Evolutionary conservation across 1,284 basidiomycete genomes (phyloP).

Genomic region (Veloboletus limbatus): DNA sequence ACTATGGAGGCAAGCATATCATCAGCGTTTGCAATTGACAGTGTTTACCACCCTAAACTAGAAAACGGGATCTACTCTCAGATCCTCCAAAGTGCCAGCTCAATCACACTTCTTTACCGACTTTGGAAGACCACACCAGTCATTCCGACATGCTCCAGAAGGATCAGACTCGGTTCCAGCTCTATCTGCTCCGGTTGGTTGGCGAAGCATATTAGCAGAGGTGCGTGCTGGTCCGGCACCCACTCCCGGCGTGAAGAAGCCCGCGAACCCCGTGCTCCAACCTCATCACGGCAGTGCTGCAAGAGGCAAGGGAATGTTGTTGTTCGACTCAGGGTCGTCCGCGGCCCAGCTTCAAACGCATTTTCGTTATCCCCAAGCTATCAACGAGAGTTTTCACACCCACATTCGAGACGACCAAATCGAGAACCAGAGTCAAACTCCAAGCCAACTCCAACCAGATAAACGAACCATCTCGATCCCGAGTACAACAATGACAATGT

Average conservation of each 20-base stretch:
- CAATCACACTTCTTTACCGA: slow-evolving; percentile 30
- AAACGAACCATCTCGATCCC: slow-evolving; percentile 25
- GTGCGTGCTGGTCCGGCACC: slow-evolving; percentile 55
- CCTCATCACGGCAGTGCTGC: slow-evolving; percentile 37
- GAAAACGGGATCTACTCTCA: slow-evolving; percentile 44
- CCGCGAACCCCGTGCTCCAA: slow-evolving; percentile 35
- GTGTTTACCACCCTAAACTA: slow-evolving; percentile 18
- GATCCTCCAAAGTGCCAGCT: slow-evolving; percentile 9
- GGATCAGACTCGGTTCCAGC: slow-evolving; percentile 34
- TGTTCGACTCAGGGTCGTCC: slow-evolving; percentile 22
- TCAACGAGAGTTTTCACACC: too few relatives aligned
- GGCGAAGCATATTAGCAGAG: slow-evolving; percentile 64
- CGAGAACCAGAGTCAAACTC: slow-evolving; percentile 10
- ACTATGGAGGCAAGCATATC: slow-evolving; percentile 54
- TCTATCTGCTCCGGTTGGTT: slow-evolving; percentile 66
- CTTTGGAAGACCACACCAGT: slow-evolving; percentile 30
- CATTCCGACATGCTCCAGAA: slow-evolving; percentile 50
- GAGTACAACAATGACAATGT: slow-evolving; percentile 36
- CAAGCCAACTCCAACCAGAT: slow-evolving; percentile 15
- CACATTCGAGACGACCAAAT: slow-evolving; percentile 19
- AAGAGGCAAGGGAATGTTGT: slow-evolving; percentile 31
- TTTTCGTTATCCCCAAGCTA: slow-evolving; percentile 19
- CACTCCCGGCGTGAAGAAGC: slow-evolving; percentile 22
- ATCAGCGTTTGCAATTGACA: neutral
- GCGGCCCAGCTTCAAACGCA: slow-evolving; percentile 17